Evolutionary conservation across 305 asterid genomes (phyloP), one percentile per base, ranked within the genome.

Genomic region (Fraxinus sp.): DNA sequence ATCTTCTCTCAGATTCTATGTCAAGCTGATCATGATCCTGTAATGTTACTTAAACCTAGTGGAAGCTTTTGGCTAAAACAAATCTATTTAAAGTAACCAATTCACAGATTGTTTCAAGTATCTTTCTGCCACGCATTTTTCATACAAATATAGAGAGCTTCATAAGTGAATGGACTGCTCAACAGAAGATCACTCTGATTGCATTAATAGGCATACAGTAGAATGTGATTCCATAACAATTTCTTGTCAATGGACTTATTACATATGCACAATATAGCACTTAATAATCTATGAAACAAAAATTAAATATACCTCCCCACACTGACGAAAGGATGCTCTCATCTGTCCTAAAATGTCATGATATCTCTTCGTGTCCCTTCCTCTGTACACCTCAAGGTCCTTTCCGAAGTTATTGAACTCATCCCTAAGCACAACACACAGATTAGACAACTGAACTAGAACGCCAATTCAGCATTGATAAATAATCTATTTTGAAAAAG

Each of bases 301-400:
- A 22, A 71, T 32, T 36, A 78, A 78, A 46, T 83, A 22, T 90
- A 97, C 99, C 93, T 89, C 94, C 80, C 97, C 97, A 88, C 91
- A 91, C 77, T 86, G 95, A 81, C 87, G 91, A 88, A 90, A 97
- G 46, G 98, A 93, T 79, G 94, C 89, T 74, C 79, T 86, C 80
- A 97, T 84, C 89, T 92, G 92, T 86, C 85, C 94, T 90, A 87
- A 82, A 79, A 90, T 85, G 80, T 89, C 94, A 71, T 85, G 78
- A 74, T 84, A 93, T 89, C 90, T 91, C 88, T 90, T 89, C 80
- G 62, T 74, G 85, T 95, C 97, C 85, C 88, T 90, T 70, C 91
- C 98, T 92, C 82, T 91, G 87, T 76, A 88, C 78, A 88, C 89
- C 81, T 91, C 92, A 32, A 93, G 97, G 83, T 92, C 98, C 91